Percentiles rank a stretch among this genome's conserved stretches.
These are phyloP conservation scores for Iris pallida DNA, from an alignment of 116 monocot species.

Conservation along the genomic window DNA sequence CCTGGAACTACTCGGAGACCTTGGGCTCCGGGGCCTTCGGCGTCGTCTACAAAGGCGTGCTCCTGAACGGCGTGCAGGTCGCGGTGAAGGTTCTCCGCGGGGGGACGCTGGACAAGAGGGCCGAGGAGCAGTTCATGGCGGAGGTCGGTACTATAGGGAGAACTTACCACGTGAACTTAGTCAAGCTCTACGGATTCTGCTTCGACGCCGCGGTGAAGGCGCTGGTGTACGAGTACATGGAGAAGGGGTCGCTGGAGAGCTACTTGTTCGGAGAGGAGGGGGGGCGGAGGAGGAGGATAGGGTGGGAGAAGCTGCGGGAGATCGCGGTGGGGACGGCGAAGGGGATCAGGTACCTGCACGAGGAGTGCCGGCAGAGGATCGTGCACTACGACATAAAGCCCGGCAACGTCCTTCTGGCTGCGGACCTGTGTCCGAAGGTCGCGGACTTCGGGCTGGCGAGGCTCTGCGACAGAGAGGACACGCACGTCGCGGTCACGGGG, in stretches of 20 bases:
- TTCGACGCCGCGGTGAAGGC: neutral
- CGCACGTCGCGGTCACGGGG: neutral
- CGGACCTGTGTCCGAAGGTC: neutral
- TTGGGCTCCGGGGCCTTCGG: slow-evolving; percentile 23
- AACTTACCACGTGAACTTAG: slow-evolving; percentile 23
- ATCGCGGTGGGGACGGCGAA: slow-evolving; percentile 13
- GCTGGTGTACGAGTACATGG: slow-evolving; percentile 17
- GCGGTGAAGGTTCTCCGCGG: slow-evolving; percentile 15
- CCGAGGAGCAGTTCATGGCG: slow-evolving; percentile 21
- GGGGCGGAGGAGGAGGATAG: neutral
- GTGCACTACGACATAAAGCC: slow-evolving; percentile 20
- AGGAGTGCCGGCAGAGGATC: slow-evolving; percentile 11
- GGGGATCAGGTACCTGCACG: slow-evolving; percentile 12
- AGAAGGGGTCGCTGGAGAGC: neutral
- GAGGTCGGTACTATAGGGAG: slow-evolving; percentile 19
- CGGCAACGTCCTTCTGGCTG: slow-evolving; percentile 8
- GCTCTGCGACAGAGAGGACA: slow-evolving; percentile 1
- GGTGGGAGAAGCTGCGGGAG: slow-evolving; percentile 1
- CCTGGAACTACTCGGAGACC: neutral
- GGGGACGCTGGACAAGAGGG: neutral
- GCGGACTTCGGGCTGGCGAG: slow-evolving; percentile 14
- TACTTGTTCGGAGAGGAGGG: neutral
- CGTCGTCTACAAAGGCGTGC: slow-evolving; percentile 17
- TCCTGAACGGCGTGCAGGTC: slow-evolving; percentile 5
- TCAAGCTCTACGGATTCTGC: slow-evolving; percentile 28